Conservation (phyloP, 1,139 yeast species). For the Yamadazyma dushanensis region DNA sequence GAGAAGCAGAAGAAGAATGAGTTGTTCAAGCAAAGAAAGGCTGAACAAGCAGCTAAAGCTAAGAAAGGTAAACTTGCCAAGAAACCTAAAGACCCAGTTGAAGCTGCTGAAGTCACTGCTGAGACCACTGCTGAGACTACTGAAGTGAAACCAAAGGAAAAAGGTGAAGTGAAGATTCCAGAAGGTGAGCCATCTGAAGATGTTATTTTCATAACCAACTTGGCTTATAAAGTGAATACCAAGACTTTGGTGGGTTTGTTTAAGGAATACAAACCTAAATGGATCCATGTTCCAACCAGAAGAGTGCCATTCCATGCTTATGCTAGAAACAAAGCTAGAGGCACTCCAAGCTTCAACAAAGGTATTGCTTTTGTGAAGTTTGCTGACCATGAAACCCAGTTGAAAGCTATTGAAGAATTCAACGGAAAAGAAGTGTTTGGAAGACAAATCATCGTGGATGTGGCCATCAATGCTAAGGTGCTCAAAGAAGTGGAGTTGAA, state of each 20-base stretch:
- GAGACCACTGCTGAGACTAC: slow-evolving; percentile 12
- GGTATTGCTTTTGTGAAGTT: slow-evolving; percentile 67
- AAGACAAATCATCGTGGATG: slow-evolving; percentile 53
- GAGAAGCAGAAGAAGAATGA: slow-evolving; percentile 42
- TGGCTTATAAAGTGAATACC: slow-evolving; percentile 49
- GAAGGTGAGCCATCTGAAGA: slow-evolving; percentile 56
- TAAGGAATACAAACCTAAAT: slow-evolving; percentile 48
- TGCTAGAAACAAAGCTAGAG: slow-evolving; percentile 37
- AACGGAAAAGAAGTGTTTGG: slow-evolving; percentile 55
- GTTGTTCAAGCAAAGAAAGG: slow-evolving; percentile 36
- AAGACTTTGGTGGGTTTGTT: slow-evolving; percentile 46
- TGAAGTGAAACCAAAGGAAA: slow-evolving; percentile 7
- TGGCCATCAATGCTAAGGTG: slow-evolving; percentile 53
- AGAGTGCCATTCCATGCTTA: slow-evolving; percentile 41
- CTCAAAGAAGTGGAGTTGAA: slow-evolving; percentile 22
- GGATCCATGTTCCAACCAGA: slow-evolving; percentile 59
- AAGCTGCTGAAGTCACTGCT: slow-evolving; percentile 4
- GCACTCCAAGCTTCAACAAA: slow-evolving; percentile 50
- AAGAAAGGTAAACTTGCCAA: slow-evolving; percentile 13
- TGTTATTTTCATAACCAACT: slow-evolving; percentile 59
- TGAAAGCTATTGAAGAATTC: slow-evolving; percentile 49
- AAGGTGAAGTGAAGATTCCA: slow-evolving; percentile 21
- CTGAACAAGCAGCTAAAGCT: slow-evolving; percentile 24
- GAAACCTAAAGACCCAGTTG: slow-evolving; percentile 9
- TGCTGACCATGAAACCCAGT: slow-evolving; percentile 46